Conservation (phyloP, 176 grass and related monocot species). For the Oryza meyeriana region DNA sequence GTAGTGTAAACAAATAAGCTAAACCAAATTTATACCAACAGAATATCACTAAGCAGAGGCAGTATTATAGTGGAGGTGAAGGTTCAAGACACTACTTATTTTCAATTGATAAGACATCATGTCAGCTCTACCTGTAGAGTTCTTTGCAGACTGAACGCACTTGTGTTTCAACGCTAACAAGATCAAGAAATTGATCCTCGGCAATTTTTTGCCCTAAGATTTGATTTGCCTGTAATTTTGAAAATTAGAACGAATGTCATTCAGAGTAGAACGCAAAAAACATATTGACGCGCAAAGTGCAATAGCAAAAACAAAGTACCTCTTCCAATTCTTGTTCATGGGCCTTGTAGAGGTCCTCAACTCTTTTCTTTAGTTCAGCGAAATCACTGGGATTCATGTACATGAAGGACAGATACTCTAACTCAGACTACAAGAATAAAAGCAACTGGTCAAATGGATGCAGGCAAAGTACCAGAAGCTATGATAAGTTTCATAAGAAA, state of each 20-base stretch:
- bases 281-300: constrained; percentile 11
- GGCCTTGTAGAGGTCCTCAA: constrained; percentile 66
- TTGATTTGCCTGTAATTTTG: constrained; percentile 71
- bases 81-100: constrained; percentile 13
- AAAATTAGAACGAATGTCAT: constrained; percentile 26
- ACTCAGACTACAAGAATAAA: constrained; percentile 70
- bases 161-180: constrained; percentile 83
- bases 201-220: constrained; percentile 79
- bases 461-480: constrained; percentile 18
- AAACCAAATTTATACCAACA: background rate
- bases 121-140: constrained; percentile 71
- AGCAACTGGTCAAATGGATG: constrained; percentile 30
- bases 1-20: constrained; percentile 12
- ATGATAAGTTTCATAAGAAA: background rate
- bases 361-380: constrained; percentile 77
- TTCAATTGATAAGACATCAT: constrained; percentile 17
- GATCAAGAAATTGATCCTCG: constrained; percentile 88
- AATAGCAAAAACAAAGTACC: constrained; percentile 50
- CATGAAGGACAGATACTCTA: constrained; percentile 98
- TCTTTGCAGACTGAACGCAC: constrained; percentile 85
- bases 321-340: constrained; percentile 92
- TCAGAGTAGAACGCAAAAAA: constrained; percentile 10
- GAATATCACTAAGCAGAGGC: background rate
- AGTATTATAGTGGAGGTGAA: background rate
- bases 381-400: constrained; percentile 77